These are phyloP conservation scores for Jatropha multifida DNA, from an alignment of 441 rosid species.

Conservation along the genomic window DNA sequence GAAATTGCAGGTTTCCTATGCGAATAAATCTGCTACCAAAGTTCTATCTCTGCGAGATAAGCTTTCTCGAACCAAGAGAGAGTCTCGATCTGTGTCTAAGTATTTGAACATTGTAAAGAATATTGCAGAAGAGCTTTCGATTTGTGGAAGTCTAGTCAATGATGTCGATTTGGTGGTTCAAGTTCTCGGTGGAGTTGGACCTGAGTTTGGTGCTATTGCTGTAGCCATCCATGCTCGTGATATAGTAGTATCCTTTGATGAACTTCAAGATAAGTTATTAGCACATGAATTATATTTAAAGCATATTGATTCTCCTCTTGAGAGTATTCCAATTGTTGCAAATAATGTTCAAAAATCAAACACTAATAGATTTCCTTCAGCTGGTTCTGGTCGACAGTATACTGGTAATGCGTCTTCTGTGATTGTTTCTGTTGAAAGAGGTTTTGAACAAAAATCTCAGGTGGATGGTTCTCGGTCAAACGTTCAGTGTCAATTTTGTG, in stretches of 20 bases:
- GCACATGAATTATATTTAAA: neutral
- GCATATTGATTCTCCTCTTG: neutral
- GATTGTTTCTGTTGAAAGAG: no score
- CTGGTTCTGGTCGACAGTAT: no score
- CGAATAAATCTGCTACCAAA: neutral
- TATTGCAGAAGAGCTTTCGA: neutral
- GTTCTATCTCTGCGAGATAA: neutral
- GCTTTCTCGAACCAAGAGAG: neutral
- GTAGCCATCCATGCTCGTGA: neutral
- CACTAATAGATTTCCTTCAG: no score
- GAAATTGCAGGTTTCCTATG: neutral
- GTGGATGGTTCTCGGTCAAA: no score
- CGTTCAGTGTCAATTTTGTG: no score
- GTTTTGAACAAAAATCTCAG: no score
- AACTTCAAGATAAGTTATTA: neutral
- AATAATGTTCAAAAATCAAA: neutral
- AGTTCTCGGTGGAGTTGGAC: no score
- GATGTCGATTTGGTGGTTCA: neutral
- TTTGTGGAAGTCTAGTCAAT: neutral
- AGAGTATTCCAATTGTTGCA: neutral
- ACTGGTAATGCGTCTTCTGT: no score
- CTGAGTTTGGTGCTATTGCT: neutral
- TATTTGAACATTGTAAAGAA: neutral
- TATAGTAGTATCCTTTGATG: neutral
- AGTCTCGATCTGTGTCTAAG: neutral